These are phyloP conservation scores for Glonium stellatum DNA, from an alignment of 495 filamentous ascomycete species.

Conservation along the genomic window DNA sequence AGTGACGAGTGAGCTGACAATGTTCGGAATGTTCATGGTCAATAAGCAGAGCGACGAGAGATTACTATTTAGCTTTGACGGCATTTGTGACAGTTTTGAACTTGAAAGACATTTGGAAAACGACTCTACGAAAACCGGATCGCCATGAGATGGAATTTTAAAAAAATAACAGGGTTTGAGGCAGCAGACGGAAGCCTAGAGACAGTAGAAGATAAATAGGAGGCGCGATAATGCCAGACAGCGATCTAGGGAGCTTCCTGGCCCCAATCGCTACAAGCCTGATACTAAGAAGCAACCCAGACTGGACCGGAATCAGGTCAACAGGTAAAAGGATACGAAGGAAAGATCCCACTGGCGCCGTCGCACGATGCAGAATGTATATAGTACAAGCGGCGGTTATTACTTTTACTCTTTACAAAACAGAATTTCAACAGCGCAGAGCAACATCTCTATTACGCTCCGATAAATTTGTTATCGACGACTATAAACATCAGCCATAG, in stretches of 20 bases:
- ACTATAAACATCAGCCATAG: constrained; percentile 2
- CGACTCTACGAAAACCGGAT: neutral
- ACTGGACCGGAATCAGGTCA: neutral
- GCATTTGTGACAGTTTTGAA: neutral
- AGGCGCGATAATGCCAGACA: neutral
- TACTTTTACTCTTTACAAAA: neutral
- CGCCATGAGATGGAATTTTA: neutral
- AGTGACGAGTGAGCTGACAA: constrained; percentile 1
- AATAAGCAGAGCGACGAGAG: neutral
- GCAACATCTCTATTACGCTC: neutral
- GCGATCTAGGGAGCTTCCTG: neutral
- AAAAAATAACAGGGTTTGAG: neutral
- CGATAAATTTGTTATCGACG: neutral
- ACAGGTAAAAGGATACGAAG: neutral
- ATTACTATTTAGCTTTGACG: neutral
- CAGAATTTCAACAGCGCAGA: neutral
- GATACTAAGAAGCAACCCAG: neutral
- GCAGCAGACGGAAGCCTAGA: neutral
- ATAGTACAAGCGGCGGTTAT: neutral
- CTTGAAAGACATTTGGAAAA: neutral
- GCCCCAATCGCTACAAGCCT: neutral
- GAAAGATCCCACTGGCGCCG: neutral
- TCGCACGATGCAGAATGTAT: neutral
- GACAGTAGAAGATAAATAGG: neutral
- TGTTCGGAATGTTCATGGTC: neutral